These are phyloP conservation scores for cucumber (Cucumis sativus) DNA, from an alignment of 306 rosid species.

Conservation along the genomic window Cucumber_9930_V3 NC_026656.2:20356001-20356500, in stretches of 20 bases:
- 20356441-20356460: background rate
- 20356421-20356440: background rate
- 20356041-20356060: too few relatives aligned
- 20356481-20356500: background rate
- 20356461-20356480: background rate
- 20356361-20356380: background rate
- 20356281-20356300: background rate
- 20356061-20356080: too few relatives aligned
- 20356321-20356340: background rate
- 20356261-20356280: too few relatives aligned
- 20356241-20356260: background rate
- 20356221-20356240: background rate
- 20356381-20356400: background rate
- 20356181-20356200: background rate
- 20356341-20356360: background rate
- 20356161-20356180: background rate
- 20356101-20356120: background rate
- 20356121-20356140: background rate
- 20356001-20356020: too few relatives aligned
- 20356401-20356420: conserved; percentile 2
- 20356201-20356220: background rate
- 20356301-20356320: background rate
- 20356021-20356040: too few relatives aligned
- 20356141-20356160: background rate
- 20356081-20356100: too few relatives aligned